Evolutionary conservation across 192 early-diverging fungal species (phyloP), one percentile per base, ranked within the genome.

Genomic region (Backusella luteola): DNA sequence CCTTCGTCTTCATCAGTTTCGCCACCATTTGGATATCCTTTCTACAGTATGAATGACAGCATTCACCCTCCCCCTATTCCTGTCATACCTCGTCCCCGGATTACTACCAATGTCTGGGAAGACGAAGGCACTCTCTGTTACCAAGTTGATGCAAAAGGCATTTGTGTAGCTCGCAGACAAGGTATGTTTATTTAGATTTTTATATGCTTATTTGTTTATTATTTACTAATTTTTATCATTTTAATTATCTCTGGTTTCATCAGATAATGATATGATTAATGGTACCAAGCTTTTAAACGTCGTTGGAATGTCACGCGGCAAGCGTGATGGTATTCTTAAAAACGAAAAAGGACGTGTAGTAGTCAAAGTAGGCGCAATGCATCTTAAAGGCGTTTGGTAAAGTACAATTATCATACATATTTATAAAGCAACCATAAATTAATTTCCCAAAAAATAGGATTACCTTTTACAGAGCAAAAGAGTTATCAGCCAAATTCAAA

Each of bases 211-310:
- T 69, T 69, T 67, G 29, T 23, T 39, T 42, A 53, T 67, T 71
- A 53, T 72, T 67, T 77, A 52, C 34, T 63, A 71, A 42, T 46
- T 71, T 76, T 75, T 86, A 63, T 63, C 6, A 63, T 63, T 63
- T 63, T 63, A 63, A 63, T 63, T 63, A 63, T 29, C 56, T 63
- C 23, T 63, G 56, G 56, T 63, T 63, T 63, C 23, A 26, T 63
- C 56, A 91, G 94, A 95, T 77, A 93, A 95, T 79, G 86, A 94
- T 71, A 94, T 93, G 91, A 90, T 94, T 36, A 94, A 95, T 77
- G 93, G 94, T 56, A 95, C 94, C 15, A 95, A 95, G 82, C 84
- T 95, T 42, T 84, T 95, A 35, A 95, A 95, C 75, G 92, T 95
- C 26, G 91, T 90, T 11, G 92, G 92, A 69, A 94, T 95, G 92